Percentiles rank a stretch among this genome's conserved stretches.
Conservation (phyloP, 2,329 filamentous ascomycete genomes). For the Chrysoporthe austroafricana region DNA sequence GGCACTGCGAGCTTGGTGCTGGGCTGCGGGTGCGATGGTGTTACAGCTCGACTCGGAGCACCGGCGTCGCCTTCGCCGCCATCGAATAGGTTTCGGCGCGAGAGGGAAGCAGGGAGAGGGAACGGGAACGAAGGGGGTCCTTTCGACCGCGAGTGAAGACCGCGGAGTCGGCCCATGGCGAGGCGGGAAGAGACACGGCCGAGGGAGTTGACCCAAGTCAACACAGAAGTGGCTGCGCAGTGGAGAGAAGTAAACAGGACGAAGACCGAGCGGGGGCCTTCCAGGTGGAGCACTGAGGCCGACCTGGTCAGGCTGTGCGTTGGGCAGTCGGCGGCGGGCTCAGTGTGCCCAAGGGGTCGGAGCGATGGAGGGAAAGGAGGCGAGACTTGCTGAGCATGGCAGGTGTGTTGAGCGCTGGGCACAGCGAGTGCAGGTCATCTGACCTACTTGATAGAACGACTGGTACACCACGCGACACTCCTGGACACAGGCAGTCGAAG, state of each 20-base stretch:
- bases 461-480: too few species aligned
- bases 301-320: too few species aligned
- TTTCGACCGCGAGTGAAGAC: constrained; percentile 9
- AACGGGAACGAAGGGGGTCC: neutral
- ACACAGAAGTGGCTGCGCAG: neutral
- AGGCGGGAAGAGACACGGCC: neutral
- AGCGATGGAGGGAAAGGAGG: too few species aligned
- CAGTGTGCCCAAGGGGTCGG: too few species aligned
- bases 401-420: too few species aligned
- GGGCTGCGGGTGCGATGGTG: neutral
- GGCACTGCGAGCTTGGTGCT: neutral
- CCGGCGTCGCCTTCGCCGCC: neutral
- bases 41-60: neutral
- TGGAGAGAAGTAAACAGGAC: neutral
- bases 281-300: too few species aligned
- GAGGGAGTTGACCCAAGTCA: neutral
- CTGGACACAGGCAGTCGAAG: too few species aligned
- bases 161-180: constrained; percentile 15
- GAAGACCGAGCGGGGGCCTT: too few species aligned
- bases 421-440: too few species aligned
- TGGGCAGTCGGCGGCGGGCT: too few species aligned
- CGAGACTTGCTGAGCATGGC: too few species aligned
- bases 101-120: constrained; percentile 6
- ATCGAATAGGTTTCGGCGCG: neutral
- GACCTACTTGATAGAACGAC: too few species aligned